Percentiles rank a stretch among this genome's conserved stretches.
phyloP scores from a whole-genome alignment of 768 basidiomycete species.

The Dacryopinax primogenitus region DNA sequence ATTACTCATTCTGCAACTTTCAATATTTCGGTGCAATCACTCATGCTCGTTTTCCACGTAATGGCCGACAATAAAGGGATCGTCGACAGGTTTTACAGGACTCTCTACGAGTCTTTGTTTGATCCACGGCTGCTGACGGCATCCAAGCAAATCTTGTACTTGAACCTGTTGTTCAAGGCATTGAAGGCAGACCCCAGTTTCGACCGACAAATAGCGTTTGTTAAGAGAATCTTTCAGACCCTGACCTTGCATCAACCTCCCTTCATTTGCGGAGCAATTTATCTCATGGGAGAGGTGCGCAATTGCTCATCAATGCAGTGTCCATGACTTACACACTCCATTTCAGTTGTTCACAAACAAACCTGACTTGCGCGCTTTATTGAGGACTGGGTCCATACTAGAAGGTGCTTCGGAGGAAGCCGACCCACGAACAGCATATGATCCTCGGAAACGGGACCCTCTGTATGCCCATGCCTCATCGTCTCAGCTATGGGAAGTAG shows the following conservation, averaged over 20 bases:
- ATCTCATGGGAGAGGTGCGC: conserved; percentile 72
- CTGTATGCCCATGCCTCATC: conserved; percentile 67
- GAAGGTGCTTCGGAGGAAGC: conserved; percentile 18
- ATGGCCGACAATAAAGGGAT: conserved; percentile 35
- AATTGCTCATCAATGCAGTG: conserved; percentile 29
- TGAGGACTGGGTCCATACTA: conserved; percentile 28
- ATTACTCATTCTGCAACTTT: conserved; percentile 94
- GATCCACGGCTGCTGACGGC: conserved; percentile 58
- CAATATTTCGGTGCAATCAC: conserved; percentile 88
- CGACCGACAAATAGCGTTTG: conserved; percentile 62
- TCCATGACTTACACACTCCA: conserved; percentile 34
- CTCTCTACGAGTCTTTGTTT: conserved; percentile 78
- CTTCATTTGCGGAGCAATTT: conserved; percentile 80
- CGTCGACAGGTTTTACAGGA: conserved; percentile 43
- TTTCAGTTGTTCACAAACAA: conserved; percentile 40
- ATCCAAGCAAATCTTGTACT: conserved; percentile 91
- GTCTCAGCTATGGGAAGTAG: conserved; percentile 82
- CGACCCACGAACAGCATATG: conserved; percentile 37
- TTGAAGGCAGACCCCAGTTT: conserved; percentile 52
- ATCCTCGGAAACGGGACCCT: conserved; percentile 82
- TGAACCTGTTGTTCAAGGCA: conserved; percentile 85
- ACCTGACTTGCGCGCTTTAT: conserved; percentile 36
- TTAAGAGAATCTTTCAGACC: conserved; percentile 73
- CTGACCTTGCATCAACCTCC: conserved; percentile 64
- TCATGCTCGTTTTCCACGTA: conserved; percentile 80